These are phyloP conservation scores for Lactarius quietus DNA, from an alignment of 768 basidiomycete species.

Conservation along the genomic window DNA sequence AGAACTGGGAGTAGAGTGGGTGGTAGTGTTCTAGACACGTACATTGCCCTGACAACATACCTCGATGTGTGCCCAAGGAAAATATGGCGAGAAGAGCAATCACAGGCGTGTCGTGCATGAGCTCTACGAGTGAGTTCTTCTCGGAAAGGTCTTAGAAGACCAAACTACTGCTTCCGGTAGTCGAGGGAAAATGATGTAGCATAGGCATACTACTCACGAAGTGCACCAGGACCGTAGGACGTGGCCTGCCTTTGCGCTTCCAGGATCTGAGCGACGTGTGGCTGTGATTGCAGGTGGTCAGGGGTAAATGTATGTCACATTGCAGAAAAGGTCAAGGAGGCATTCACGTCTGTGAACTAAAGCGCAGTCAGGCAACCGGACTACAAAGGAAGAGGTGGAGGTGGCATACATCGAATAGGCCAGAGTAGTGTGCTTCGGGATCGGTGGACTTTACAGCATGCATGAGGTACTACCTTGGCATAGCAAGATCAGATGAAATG, in stretches of 20 bases:
- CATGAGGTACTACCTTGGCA: conserved; percentile 61
- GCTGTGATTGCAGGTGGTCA: conserved; percentile 55
- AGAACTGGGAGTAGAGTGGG: conserved; percentile 41
- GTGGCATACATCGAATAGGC: conserved; percentile 69
- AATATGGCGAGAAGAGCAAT: conserved; percentile 63
- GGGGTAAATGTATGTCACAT: conserved; percentile 64
- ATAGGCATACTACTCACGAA: conserved; percentile 69
- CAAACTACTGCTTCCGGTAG: not conserved
- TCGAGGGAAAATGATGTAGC: conserved; percentile 13
- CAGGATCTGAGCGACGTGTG: conserved; percentile 64
- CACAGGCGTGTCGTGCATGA: conserved; percentile 60
- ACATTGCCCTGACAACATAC: conserved; percentile 35
- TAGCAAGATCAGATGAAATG: no score
- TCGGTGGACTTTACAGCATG: conserved; percentile 52
- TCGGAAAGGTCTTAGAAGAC: conserved; percentile 66
- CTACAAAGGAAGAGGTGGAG: not conserved
- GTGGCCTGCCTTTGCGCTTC: conserved; percentile 67
- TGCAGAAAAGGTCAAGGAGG: conserved; percentile 78
- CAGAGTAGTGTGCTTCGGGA: conserved; percentile 37
- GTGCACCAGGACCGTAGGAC: conserved; percentile 70
- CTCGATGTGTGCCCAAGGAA: conserved; percentile 68
- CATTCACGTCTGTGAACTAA: conserved; percentile 82
- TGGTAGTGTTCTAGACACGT: not conserved
- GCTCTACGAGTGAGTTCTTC: conserved; percentile 70
- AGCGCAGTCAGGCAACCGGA: not conserved